Evolutionary conservation across 2,329 filamentous ascomycete species (phyloP).

Genomic region (Aspergillus pseudoglaucus): DNA sequence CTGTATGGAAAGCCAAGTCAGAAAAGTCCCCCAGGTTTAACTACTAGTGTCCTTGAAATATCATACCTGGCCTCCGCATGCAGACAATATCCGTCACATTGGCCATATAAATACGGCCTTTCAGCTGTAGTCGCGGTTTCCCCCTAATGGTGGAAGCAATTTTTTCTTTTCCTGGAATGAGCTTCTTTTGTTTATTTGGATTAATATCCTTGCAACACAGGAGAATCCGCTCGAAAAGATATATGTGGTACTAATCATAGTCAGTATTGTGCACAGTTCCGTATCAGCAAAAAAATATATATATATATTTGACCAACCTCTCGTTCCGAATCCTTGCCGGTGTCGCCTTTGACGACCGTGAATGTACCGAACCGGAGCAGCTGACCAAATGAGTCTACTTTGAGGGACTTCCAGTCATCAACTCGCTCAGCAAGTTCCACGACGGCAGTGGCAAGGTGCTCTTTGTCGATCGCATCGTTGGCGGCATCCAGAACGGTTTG

Average conservation of each 20-base stretch:
- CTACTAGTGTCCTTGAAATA: too few species aligned
- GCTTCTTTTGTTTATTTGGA: constrained; percentile 68
- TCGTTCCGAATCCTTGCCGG: constrained; percentile 79
- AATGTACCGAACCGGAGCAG: constrained; percentile 84
- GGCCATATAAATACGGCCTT: constrained; percentile 97
- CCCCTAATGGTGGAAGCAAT: constrained; percentile 62
- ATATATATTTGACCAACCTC: constrained; percentile 55
- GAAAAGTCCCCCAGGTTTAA: background rate
- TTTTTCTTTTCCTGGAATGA: constrained; percentile 62
- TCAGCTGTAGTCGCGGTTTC: constrained; percentile 75
- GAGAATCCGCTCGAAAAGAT: constrained; percentile 90
- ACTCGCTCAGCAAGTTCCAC: constrained; percentile 75
- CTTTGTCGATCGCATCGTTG: constrained; percentile 84
- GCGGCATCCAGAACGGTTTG: constrained; percentile 76
- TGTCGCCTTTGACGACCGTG: constrained; percentile 72
- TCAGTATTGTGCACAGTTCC: background rate
- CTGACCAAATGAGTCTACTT: constrained; percentile 84
- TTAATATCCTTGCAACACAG: constrained; percentile 95
- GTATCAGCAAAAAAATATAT: background rate
- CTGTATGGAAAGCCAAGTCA: constrained; percentile 41
- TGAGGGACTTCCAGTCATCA: constrained; percentile 95
- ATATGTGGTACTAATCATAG: constrained; percentile 75
- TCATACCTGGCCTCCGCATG: constrained; percentile 73
- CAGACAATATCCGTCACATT: constrained; percentile 95
- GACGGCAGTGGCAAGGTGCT: constrained; percentile 75